Evolutionary conservation across 2,329 filamentous ascomycete species (phyloP), one percentile per base, ranked within the genome.

Genomic region (Penicillium sp.): DNA sequence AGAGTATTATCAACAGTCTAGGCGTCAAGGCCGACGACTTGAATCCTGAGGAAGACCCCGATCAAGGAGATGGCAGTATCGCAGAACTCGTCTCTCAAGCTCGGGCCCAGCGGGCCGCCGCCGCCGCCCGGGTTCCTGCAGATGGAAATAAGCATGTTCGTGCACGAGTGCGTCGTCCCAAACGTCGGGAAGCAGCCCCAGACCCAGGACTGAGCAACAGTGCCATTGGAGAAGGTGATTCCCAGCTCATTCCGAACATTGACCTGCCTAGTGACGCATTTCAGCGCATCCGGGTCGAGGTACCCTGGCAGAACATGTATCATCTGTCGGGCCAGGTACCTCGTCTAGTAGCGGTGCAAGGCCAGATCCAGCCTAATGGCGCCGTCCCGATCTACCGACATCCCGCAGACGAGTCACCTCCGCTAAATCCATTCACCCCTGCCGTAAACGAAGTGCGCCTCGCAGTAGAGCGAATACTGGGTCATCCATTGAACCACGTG

Each of bases 311-410:
- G 63, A 85, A 80, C 54, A 97, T 98, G 93, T 85, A 84, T 35
- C 93, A 97, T 58, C 85, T 91, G 55, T 87, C 88, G 27, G 90
- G 93, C 22, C 86, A 93, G 59, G 93, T 97, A 0, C 93, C 93
- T 35, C 83, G 93, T 29, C 79, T 96, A 2, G 88, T 97, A 6
- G 89, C 89, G 40, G 89, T 95, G 16, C 90, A 97, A 66, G 93
- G 90, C 3, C 73, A 78, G 13, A 74, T 89, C 24, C 76, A 75
- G 31, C 63, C 74, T 0, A 83, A 91, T 59, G 87, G 87, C 14
- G 63, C 64, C 3, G 84, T 87, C 65, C 93, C 93, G 18, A 78
- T 97, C n/a, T 98, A 98, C 67, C 86, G 93, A 11, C 93, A 97
- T 67, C 93, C 93, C 36, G 81, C 89, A 3, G 93, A 98, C 62